Evolutionary conservation across 495 filamentous ascomycete species (phyloP).

Genomic region (Aspergillus cavernicola): DNA sequence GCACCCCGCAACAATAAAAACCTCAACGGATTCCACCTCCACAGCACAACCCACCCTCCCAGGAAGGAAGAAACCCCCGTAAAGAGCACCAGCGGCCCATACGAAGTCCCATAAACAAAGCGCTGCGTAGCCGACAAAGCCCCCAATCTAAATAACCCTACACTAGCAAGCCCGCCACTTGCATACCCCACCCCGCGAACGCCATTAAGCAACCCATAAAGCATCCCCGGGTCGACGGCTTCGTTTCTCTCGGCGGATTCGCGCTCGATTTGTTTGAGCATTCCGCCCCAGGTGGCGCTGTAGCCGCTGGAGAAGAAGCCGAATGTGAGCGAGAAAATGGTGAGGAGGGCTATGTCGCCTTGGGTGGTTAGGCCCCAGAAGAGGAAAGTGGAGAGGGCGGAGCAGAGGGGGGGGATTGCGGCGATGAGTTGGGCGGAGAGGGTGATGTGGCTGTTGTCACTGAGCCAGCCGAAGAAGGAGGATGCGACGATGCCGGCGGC

Average conservation of each 20-base stretch:
- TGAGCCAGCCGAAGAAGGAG: constrained; percentile 55
- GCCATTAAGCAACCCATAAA: constrained; percentile 60
- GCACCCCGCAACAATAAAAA: background rate
- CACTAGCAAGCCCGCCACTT: constrained; percentile 57
- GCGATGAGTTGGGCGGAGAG: constrained; percentile 43
- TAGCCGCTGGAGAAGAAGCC: constrained; percentile 68
- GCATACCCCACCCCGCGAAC: constrained; percentile 66
- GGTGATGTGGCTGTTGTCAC: constrained; percentile 45
- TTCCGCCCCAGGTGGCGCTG: constrained; percentile 58
- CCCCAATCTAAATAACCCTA: constrained; percentile 42
- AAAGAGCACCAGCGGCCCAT: constrained; percentile 44
- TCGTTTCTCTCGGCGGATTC: constrained; percentile 26
- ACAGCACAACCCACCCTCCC: constrained; percentile 36
- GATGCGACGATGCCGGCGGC: constrained; percentile 54
- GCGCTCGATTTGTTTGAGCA: constrained; percentile 53
- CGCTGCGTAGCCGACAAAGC: constrained; percentile 15
- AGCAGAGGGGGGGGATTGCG: constrained; percentile 55
- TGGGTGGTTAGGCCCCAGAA: constrained; percentile 59
- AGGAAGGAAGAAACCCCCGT: constrained; percentile 41
- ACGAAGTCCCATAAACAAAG: constrained; percentile 35
- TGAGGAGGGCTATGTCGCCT: constrained; percentile 53
- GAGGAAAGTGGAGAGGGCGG: constrained; percentile 57
- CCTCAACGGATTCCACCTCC: constrained; percentile 20
- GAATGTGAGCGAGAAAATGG: constrained; percentile 62
- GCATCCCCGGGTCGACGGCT: constrained; percentile 52